These are phyloP conservation scores for Wickerhamiella occidentalis DNA, from an alignment of 805 yeast genomes.

Conservation along the genomic window DNA sequence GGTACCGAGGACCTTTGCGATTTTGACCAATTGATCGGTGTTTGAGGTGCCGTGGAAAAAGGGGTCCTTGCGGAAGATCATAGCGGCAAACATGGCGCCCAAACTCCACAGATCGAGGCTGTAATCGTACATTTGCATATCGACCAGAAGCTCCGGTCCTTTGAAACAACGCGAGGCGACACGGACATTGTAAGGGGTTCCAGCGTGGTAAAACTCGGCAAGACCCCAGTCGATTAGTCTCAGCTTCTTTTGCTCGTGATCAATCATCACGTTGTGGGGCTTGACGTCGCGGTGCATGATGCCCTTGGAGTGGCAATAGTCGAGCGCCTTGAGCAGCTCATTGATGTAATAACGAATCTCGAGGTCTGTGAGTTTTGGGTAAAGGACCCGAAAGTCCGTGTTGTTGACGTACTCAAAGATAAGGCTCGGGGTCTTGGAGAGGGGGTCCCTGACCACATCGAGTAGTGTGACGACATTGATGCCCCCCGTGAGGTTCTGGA, in stretches of 20 bases:
- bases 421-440: conserved; percentile 66
- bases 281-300: conserved; percentile 91
- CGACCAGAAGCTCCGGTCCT: conserved; percentile 82
- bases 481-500: conserved; percentile 75
- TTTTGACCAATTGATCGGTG: conserved; percentile 83
- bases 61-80: conserved; percentile 80
- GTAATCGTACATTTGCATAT: conserved; percentile 74
- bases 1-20: conserved; percentile 78
- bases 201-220: conserved; percentile 85
- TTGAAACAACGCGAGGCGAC: conserved; percentile 87
- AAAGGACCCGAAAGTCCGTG: conserved; percentile 73
- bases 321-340: conserved; percentile 70
- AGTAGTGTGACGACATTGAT: conserved; percentile 63
- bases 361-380: conserved; percentile 61
- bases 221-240: conserved; percentile 90
- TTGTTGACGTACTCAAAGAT: conserved; percentile 78
- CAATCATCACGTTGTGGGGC: conserved; percentile 90
- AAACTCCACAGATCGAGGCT: conserved; percentile 83
- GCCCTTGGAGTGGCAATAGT: conserved; percentile 85
- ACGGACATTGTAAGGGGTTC: conserved; percentile 79
- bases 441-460: conserved; percentile 81
- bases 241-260: conserved; percentile 47
- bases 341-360: conserved; percentile 78
- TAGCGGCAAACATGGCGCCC: conserved; percentile 85
- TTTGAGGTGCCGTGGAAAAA: conserved; percentile 86